These are phyloP conservation scores for Barbarea vulgaris DNA, from an alignment of 345 rosid genomes.

Conservation along the genomic window DNA sequence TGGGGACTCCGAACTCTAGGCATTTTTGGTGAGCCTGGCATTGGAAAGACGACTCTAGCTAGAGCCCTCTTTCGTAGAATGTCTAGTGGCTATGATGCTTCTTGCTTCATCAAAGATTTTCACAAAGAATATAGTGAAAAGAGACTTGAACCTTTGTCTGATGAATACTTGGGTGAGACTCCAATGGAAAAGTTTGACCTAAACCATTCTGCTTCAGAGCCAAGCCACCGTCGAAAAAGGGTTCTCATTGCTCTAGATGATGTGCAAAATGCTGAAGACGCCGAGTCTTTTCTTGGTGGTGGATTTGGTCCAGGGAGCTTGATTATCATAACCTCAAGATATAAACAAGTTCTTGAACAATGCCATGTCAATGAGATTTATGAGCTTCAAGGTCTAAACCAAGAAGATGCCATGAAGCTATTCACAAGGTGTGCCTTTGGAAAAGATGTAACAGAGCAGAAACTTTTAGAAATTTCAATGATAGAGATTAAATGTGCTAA, in stretches of 20 bases:
- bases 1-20: constrained; percentile 22
- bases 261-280: background rate
- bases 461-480: background rate
- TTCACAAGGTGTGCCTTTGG: constrained; percentile 14
- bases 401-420: constrained; percentile 12
- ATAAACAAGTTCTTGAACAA: background rate
- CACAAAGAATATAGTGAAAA: background rate
- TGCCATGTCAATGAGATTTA: constrained; percentile 10
- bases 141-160: background rate
- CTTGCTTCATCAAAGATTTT: constrained; percentile 1
- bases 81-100: background rate
- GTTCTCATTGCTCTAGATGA: constrained; percentile 24
- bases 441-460: background rate
- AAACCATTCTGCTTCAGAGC: background rate
- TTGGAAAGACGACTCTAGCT: constrained; percentile 16
- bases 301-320: constrained; percentile 23
- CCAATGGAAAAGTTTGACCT: constrained; percentile 10
- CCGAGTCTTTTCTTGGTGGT: background rate
- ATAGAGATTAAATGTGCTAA: background rate
- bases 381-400: constrained; percentile 19
- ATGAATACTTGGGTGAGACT: background rate
- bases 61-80: background rate
- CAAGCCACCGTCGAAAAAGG: background rate
- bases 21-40: constrained; percentile 11
- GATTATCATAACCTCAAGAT: constrained; percentile 9